Base-by-base conservation (phyloP, 2,329 filamentous ascomycete genomes). In the Verticillium isaacii region DNA sequence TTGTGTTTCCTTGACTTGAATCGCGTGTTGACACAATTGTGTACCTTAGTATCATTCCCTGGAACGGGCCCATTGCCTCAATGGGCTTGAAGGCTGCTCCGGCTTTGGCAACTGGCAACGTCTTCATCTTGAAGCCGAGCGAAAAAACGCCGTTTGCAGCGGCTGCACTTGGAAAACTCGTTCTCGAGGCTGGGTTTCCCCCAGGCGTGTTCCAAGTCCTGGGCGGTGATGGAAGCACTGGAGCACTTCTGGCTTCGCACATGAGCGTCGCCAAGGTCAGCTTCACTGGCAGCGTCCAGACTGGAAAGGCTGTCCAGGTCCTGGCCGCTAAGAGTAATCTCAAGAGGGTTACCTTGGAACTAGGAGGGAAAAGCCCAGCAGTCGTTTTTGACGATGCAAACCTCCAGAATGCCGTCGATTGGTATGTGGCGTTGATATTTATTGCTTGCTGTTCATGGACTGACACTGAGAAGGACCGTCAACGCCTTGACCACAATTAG, bases 301-400 rank as follows among this genome's bases (percentile, higher is more conserved):
- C 88, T 0, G 88, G 88, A 9, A 78, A 81, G 67, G 89, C 86
- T 67, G 87, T 91, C n/a, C 87, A 88, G 19, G 80, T 81, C 34
- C 78, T 82, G 59, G 88, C 88, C 2, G 84, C 85, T 0, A 81
- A 80, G 55, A 81, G 81, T 69, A 89, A 90, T 84, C 65, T 72
- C 17, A 90, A 90, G 72, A 89, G 89, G 66, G 86, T 90, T 19
- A 91, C 88, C 3, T 88, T 91, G 81, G 88, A 91, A 72, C 80
- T 91, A 0, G 89, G 89, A 39, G 89, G 88, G 29, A 91, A 91
- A 72, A 86, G 82, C 34, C 87, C 89, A 0, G 80, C 87, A 56
- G 77, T 91, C 37, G 79, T 91, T 57, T 82, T 90, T 11, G 84
- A 86, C 2, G 88, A 90, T 67, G 85, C 84, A 4, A 82, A 89